Evolutionary conservation across 306 rosid genomes (phyloP).

Genomic region (Trifolium fragiferum): DNA sequence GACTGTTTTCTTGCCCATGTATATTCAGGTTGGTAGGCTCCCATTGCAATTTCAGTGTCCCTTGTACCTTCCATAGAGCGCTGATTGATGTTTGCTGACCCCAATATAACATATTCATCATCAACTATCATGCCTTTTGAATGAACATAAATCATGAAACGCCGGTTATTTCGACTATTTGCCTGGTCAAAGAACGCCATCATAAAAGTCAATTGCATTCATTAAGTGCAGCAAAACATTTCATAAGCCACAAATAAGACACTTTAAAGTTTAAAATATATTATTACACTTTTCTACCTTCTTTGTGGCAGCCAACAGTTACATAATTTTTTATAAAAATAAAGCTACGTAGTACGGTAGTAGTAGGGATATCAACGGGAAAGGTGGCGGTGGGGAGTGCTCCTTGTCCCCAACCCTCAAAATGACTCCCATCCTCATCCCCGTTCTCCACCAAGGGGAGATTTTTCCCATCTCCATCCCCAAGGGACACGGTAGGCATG

Average conservation of each 20-base stretch:
- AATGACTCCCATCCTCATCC: no score
- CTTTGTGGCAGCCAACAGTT: background rate
- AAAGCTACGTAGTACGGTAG: no score
- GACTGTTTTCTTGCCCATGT: constrained; percentile 74
- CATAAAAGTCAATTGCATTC: constrained; percentile 36
- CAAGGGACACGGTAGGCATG: no score
- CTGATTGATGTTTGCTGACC: constrained; percentile 98
- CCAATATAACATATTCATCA: constrained; percentile 88
- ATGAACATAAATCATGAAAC: constrained; percentile 97
- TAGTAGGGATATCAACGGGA: no score
- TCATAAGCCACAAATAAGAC: background rate
- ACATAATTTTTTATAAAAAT: no score
- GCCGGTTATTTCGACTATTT: constrained; percentile 64
- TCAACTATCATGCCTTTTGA: constrained; percentile 98
- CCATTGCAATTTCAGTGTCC: constrained; percentile 99
- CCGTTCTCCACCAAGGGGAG: no score
- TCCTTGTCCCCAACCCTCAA: no score
- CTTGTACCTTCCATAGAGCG: constrained; percentile 99
- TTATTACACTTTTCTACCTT: background rate
- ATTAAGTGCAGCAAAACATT: background rate
- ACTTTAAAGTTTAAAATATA: no score
- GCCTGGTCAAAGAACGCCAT: constrained; percentile 63
- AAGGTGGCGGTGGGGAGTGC: no score
- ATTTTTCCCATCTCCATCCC: no score
- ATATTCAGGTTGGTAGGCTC: constrained; percentile 84